These are phyloP conservation scores for Vachellia collinsii DNA, from an alignment of 306 rosid species.

Conservation along the genomic window DNA sequence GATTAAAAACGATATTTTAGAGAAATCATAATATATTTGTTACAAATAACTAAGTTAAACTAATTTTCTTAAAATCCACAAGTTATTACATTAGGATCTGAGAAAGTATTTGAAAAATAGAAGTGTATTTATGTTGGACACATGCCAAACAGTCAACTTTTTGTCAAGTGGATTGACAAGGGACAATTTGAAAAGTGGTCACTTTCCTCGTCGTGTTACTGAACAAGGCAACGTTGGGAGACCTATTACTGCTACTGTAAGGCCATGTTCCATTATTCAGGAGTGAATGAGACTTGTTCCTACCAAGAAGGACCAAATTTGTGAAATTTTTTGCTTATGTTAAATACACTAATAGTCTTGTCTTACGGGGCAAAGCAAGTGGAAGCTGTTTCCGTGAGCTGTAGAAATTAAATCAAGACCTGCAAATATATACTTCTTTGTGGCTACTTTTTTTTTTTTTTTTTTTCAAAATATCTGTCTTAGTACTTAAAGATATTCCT, in stretches of 20 bases:
- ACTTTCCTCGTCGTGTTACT: slow-evolving; percentile 24
- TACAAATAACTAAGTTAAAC: too few species aligned
- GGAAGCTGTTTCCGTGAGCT: slow-evolving; percentile 42
- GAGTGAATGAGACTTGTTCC: slow-evolving; percentile 33
- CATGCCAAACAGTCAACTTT: neutral
- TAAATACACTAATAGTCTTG: slow-evolving; percentile 41
- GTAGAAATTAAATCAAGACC: slow-evolving; percentile 54
- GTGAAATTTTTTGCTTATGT: slow-evolving; percentile 32
- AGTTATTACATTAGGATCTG: too few species aligned
- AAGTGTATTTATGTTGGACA: neutral
- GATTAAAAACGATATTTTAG: too few species aligned
- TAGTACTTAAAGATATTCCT: too few species aligned
- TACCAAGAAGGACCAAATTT: slow-evolving; percentile 39
- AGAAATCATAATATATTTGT: too few species aligned
- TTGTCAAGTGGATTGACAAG: slow-evolving; percentile 19
- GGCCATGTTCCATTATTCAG: slow-evolving; percentile 31
- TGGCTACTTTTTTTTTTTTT: slow-evolving; percentile 43
- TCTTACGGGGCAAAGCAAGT: slow-evolving; percentile 44
- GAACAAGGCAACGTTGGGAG: slow-evolving; percentile 40
- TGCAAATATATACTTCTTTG: slow-evolving; percentile 38
- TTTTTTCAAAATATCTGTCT: neutral
- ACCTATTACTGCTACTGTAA: slow-evolving; percentile 26
- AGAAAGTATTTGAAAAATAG: neutral
- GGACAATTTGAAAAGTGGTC: slow-evolving; percentile 20
- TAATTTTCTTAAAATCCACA: too few species aligned